A percentile compares a stretch with the other conserved stretches of the same genome.
These are phyloP conservation scores for Lycium barbarum DNA, from an alignment of 257 asterid genomes.

Conservation along the genomic window DNA sequence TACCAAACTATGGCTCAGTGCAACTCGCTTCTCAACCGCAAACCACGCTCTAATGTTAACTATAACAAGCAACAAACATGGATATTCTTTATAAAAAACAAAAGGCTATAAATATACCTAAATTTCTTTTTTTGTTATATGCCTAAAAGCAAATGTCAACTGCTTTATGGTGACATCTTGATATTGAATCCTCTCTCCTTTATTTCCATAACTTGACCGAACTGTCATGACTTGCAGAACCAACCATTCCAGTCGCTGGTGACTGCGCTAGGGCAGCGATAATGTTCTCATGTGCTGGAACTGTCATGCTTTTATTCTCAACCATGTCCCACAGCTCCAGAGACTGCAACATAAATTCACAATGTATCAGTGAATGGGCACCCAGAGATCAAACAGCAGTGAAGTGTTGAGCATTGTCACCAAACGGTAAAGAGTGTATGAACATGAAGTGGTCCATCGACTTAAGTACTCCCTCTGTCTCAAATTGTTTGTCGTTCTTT, in stretches of 20 bases:
- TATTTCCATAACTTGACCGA: constrained; percentile 93
- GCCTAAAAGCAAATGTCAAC: neutral
- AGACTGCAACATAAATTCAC: constrained; percentile 52
- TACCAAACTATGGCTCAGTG: neutral
- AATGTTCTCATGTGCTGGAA: constrained; percentile 80
- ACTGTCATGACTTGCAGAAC: constrained; percentile 95
- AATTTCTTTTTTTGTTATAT: neutral
- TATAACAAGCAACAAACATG: constrained; percentile 6
- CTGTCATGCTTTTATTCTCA: constrained; percentile 87
- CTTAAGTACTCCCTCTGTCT: too few relatives aligned
- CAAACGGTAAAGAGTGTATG: neutral
- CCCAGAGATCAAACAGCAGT: neutral
- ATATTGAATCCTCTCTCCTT: neutral
- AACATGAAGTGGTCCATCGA: neutral
- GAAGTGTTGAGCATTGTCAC: neutral
- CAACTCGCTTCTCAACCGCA: neutral
- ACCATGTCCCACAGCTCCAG: constrained; percentile 94
- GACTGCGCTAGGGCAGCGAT: constrained; percentile 88
- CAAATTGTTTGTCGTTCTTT: too few relatives aligned
- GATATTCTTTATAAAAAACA: constrained; percentile 4
- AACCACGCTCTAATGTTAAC: constrained; percentile 18
- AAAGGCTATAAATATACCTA: neutral
- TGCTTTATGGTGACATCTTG: neutral
- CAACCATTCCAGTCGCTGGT: constrained; percentile 84
- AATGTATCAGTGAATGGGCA: neutral